Evolutionary conservation across 306 rosid species (phyloP).

Genomic region (Canavalia gladiata): DNA sequence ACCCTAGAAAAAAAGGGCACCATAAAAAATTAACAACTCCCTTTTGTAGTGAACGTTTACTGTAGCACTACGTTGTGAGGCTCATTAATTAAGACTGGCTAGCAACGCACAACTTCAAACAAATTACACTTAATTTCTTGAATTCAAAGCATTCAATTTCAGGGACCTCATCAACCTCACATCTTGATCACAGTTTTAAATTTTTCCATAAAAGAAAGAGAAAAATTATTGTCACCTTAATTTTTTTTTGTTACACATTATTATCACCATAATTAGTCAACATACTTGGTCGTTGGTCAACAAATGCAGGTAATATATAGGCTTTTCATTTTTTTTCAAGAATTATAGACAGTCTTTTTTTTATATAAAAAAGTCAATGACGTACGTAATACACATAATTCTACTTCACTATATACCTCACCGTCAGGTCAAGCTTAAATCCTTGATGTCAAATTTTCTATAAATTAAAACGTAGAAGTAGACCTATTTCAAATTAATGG

Average conservation of each 20-base stretch:
- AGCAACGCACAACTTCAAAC: constrained; percentile 40
- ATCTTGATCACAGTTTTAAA: neutral
- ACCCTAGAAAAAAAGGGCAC: constrained; percentile 24
- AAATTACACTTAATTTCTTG: constrained; percentile 5
- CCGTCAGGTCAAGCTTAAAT: constrained; percentile 42
- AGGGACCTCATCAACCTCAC: constrained; percentile 41
- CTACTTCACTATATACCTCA: constrained; percentile 36
- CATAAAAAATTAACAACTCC: constrained; percentile 25
- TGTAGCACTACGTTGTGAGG: neutral
- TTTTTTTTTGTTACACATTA: neutral
- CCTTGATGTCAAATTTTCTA: neutral
- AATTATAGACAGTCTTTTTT: constrained; percentile 24
- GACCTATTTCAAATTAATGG: constrained; percentile 32
- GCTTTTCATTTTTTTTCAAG: constrained; percentile 27
- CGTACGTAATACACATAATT: constrained; percentile 26
- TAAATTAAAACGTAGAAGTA: constrained; percentile 3
- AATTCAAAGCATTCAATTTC: constrained; percentile 40
- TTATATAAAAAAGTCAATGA: constrained; percentile 41
- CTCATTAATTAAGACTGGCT: constrained; percentile 15
- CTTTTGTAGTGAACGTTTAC: neutral
- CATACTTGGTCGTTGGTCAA: constrained; percentile 57
- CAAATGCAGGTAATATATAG: constrained; percentile 61
- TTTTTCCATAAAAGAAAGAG: constrained; percentile 8
- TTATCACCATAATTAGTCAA: constrained; percentile 31
- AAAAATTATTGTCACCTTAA: neutral